A percentile compares a stretch with the other conserved stretches of the same genome.
phyloP scores from a whole-genome alignment of 306 rosid species.

The Prinsepia uniflora region DNA sequence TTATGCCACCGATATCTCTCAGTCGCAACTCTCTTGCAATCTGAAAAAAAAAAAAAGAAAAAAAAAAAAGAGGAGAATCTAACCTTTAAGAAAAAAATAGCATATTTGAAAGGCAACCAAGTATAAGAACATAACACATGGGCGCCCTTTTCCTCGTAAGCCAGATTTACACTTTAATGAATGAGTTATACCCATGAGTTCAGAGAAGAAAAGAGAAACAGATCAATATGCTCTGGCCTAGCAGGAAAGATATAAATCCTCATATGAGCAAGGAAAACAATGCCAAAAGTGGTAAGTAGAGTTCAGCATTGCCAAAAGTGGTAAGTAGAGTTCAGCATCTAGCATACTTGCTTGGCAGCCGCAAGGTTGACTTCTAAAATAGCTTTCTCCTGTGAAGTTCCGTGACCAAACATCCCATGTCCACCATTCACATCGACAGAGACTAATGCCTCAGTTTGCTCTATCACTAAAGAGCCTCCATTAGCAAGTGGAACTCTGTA shows the following conservation, averaged over 20 bases:
- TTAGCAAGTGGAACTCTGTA: slow-evolving; percentile 84
- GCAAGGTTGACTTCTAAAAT: slow-evolving; percentile 92
- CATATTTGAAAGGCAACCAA: background rate
- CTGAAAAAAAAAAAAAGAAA: slow-evolving; percentile 44
- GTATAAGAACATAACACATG: background rate
- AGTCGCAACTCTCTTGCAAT: slow-evolving; percentile 92
- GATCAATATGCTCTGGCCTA: background rate
- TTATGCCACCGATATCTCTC: slow-evolving; percentile 97
- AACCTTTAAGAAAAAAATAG: slow-evolving; percentile 5
- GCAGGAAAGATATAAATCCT: background rate
- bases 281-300: slow-evolving; percentile 20
- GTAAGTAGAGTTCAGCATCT: slow-evolving; percentile 19
- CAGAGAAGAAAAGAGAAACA: background rate
- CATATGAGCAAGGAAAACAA: background rate
- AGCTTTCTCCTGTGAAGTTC: slow-evolving; percentile 80
- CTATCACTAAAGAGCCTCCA: slow-evolving; percentile 92
- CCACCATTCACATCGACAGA: slow-evolving; percentile 98
- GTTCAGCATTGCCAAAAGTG: slow-evolving; percentile 23
- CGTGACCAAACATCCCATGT: slow-evolving; percentile 83
- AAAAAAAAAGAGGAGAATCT: slow-evolving; percentile 15
- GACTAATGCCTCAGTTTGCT: slow-evolving; percentile 98
- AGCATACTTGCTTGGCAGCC: slow-evolving; percentile 79
- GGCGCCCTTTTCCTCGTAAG: background rate
- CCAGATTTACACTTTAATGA: background rate
- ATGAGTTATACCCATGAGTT: background rate